A percentile compares a stretch with the other conserved stretches of the same genome.
These are phyloP conservation scores for Barnettozyma vustinii DNA, from an alignment of 805 yeast genomes.

Conservation along the genomic window DNA sequence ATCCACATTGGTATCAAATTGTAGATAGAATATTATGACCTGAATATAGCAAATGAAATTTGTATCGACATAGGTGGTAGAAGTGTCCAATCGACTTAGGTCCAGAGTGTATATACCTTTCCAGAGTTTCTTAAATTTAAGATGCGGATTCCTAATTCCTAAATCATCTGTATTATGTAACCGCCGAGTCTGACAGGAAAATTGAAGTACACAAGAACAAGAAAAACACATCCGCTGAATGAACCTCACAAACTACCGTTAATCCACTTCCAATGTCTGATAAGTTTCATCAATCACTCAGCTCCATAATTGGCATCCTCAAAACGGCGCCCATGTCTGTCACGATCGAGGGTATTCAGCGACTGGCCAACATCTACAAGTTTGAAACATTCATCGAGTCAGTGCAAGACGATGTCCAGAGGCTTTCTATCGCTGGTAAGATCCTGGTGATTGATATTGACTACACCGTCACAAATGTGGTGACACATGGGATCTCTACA, in stretches of 20 bases:
- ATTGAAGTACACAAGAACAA: too few relatives aligned
- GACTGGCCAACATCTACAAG: constrained; percentile 24
- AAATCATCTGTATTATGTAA: too few relatives aligned
- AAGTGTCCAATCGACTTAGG: too few relatives aligned
- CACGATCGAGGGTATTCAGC: constrained; percentile 22
- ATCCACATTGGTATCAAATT: constrained; percentile 93
- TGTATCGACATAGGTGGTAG: not conserved
- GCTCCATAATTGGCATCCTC: constrained; percentile 16
- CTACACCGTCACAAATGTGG: constrained; percentile 12
- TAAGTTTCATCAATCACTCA: constrained; percentile 18
- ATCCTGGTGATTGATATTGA: constrained; percentile 26
- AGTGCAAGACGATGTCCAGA: constrained; percentile 11
- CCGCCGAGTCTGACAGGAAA: too few relatives aligned
- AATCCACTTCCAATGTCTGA: constrained; percentile 16
- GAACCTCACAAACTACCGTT: not conserved
- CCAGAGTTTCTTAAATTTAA: too few relatives aligned
- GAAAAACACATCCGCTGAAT: not conserved
- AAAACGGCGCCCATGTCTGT: constrained; percentile 19
- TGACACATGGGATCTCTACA: constrained; percentile 12
- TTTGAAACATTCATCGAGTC: constrained; percentile 24
- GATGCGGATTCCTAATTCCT: too few relatives aligned
- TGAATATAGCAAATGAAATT: constrained; percentile 20
- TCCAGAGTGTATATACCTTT: too few relatives aligned
- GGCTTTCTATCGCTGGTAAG: constrained; percentile 26
- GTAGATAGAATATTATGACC: constrained; percentile 31